phyloP scores from a whole-genome alignment of 2,329 filamentous ascomycete species.

The Seiridium cupressi region DNA sequence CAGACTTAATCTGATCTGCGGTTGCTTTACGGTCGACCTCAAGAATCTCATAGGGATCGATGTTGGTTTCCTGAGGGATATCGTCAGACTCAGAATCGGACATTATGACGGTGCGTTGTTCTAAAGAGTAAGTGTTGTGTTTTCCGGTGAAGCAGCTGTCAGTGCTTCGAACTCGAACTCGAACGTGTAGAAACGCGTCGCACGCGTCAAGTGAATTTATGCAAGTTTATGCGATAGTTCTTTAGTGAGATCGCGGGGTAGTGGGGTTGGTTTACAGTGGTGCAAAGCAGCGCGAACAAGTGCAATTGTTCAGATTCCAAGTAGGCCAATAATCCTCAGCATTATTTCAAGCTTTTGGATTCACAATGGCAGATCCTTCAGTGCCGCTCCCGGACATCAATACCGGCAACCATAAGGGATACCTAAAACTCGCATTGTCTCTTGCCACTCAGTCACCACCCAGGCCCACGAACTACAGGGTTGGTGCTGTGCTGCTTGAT shows the following conservation, averaged over 20 bases:
- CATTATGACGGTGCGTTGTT: background rate
- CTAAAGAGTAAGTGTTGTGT: background rate
- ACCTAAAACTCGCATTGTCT: slow-evolving; percentile 71
- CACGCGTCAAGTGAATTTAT: background rate
- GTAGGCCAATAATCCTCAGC: too few species aligned
- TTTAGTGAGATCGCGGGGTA: slow-evolving; percentile 11
- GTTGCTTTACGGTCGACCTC: slow-evolving; percentile 69
- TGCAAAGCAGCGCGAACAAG: too few species aligned
- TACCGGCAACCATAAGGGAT: slow-evolving; percentile 41
- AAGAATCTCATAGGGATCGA: slow-evolving; percentile 80
- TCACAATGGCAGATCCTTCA: slow-evolving; percentile 15
- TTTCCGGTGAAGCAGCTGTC: background rate
- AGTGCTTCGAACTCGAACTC: background rate
- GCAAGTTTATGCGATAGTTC: background rate
- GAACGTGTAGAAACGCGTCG: background rate
- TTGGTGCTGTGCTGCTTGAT: slow-evolving; percentile 83
- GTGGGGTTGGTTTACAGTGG: background rate
- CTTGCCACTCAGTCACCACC: slow-evolving; percentile 78
- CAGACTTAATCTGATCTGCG: slow-evolving; percentile 77
- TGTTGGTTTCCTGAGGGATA: slow-evolving; percentile 51
- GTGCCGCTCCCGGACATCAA: slow-evolving; percentile 15
- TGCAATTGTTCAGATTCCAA: background rate
- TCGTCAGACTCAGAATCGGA: slow-evolving; percentile 48
- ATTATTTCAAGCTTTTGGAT: background rate
- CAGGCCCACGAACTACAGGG: slow-evolving; percentile 87